Evolutionary conservation across 805 yeast genomes (phyloP).

Genomic region (Candida chauliodis): DNA sequence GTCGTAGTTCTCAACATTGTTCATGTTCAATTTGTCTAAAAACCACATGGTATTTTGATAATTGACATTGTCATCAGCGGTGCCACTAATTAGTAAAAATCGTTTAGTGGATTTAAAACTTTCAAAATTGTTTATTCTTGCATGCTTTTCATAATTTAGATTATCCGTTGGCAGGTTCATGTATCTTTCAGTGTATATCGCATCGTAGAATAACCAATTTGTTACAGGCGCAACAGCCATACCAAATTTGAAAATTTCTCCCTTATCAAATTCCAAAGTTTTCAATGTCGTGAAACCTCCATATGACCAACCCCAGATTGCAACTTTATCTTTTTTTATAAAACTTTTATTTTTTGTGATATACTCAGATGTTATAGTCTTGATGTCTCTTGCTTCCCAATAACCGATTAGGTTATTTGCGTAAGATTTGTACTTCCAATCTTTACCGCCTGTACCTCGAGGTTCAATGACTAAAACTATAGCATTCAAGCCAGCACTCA

Average conservation of each 20-base stretch:
- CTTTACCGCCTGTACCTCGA: slow-evolving; percentile 77
- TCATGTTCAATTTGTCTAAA: slow-evolving; percentile 59
- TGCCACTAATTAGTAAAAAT: slow-evolving; percentile 89
- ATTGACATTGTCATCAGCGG: slow-evolving; percentile 97
- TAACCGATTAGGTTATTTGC: slow-evolving; percentile 59
- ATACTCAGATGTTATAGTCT: slow-evolving; percentile 47
- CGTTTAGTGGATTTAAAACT: slow-evolving; percentile 56
- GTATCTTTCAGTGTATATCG: slow-evolving; percentile 91
- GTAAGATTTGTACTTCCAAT: slow-evolving; percentile 61
- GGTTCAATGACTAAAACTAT: slow-evolving; percentile 71
- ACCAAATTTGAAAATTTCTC: slow-evolving; percentile 74
- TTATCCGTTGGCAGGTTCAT: slow-evolving; percentile 81
- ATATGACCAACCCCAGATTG: slow-evolving; percentile 98
- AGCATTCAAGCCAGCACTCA: slow-evolving; percentile 54
- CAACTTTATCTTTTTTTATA: slow-evolving; percentile 61
- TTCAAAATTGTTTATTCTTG: slow-evolving; percentile 55
- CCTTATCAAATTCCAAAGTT: slow-evolving; percentile 80
- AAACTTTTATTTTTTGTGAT: slow-evolving; percentile 39
- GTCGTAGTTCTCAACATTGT: slow-evolving; percentile 70
- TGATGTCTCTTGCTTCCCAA: slow-evolving; percentile 75
- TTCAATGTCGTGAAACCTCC: slow-evolving; percentile 94
- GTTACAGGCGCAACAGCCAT: slow-evolving; percentile 98
- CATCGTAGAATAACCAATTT: slow-evolving; percentile 87
- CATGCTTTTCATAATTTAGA: slow-evolving; percentile 52
- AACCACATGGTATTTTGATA: slow-evolving; percentile 82